A percentile compares a stretch with the other conserved stretches of the same genome.
Conservation (phyloP, 495 filamentous ascomycete species). For the Darksidea phi region DNA sequence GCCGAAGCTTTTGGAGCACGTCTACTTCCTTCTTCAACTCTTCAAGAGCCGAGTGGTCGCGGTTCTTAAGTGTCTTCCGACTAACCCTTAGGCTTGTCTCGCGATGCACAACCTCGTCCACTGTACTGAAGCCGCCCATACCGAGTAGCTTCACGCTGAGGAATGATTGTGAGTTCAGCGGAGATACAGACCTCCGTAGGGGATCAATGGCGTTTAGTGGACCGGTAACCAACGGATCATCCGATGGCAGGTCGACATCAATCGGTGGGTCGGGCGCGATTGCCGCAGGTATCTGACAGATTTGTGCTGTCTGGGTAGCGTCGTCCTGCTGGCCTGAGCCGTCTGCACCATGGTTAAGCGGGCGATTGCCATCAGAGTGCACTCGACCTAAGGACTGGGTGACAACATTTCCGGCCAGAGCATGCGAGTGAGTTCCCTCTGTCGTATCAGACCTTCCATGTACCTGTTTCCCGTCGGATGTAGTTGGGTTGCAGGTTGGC, state of each 20-base stretch:
- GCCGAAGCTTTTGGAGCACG: constrained; percentile 35
- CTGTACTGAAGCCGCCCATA: constrained; percentile 31
- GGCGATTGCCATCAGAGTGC: background rate
- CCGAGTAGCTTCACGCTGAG: constrained; percentile 32
- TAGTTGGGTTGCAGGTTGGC: background rate
- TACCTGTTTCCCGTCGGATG: background rate
- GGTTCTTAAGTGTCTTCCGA: constrained; percentile 35
- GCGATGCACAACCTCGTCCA: constrained; percentile 32
- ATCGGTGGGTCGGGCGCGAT: no score
- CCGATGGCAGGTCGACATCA: no score
- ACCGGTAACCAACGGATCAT: no score
- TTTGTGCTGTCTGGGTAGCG: no score
- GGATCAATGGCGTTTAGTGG: background rate
- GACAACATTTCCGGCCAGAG: constrained; percentile 29
- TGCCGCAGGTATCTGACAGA: no score
- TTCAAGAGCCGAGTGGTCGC: constrained; percentile 11
- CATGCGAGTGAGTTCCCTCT: constrained; percentile 8
- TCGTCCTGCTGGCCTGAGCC: no score
- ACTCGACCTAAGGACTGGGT: background rate
- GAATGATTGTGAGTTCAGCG: constrained; percentile 15
- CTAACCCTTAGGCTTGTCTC: constrained; percentile 28
- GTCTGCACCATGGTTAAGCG: background rate
- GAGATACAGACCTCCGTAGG: background rate
- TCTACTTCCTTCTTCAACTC: constrained; percentile 33
- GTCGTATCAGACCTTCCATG: constrained; percentile 3